Conservation (phyloP, 192 early-diverging fungal genomes). For the Coemansia sp. region DNA sequence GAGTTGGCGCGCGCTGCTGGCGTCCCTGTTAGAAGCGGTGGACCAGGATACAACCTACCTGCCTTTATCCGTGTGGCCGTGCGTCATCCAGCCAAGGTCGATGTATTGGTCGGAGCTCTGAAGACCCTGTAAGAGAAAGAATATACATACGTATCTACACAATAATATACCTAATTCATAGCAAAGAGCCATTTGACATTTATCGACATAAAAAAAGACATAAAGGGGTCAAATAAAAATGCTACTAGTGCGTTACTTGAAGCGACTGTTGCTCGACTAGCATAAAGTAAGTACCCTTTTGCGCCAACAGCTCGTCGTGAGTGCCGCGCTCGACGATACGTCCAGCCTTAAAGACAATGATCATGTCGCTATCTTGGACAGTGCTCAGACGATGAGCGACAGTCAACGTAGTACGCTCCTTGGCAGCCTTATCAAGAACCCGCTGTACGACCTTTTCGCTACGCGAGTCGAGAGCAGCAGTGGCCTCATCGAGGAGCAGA, state of each 20-base stretch:
- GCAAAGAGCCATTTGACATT: background rate
- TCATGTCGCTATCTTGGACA: slow-evolving; percentile 68
- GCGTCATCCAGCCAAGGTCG: slow-evolving; percentile 66
- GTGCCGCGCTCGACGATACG: slow-evolving; percentile 61
- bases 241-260: slow-evolving; percentile 50
- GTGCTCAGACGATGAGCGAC: slow-evolving; percentile 76
- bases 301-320: slow-evolving; percentile 58
- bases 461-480: slow-evolving; percentile 69
- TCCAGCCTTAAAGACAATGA: slow-evolving; percentile 74
- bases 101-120: slow-evolving; percentile 74
- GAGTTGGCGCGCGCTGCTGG: slow-evolving; percentile 69
- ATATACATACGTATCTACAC: background rate
- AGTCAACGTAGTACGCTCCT: slow-evolving; percentile 70
- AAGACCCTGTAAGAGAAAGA: slow-evolving; percentile 27
- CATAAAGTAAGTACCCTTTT: slow-evolving; percentile 57
- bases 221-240: background rate
- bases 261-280: slow-evolving; percentile 73
- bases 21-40: slow-evolving; percentile 81
- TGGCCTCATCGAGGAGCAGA: slow-evolving; percentile 83
- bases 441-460: slow-evolving; percentile 71
- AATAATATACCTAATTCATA: background rate
- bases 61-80: slow-evolving; percentile 79
- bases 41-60: slow-evolving; percentile 71
- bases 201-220: background rate
- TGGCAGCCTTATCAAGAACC: slow-evolving; percentile 66